Percentiles rank a stretch among this genome's conserved stretches.
These are phyloP conservation scores for Tilletia walkeri DNA, from an alignment of 1,284 basidiomycete species.

Conservation along the genomic window DNA sequence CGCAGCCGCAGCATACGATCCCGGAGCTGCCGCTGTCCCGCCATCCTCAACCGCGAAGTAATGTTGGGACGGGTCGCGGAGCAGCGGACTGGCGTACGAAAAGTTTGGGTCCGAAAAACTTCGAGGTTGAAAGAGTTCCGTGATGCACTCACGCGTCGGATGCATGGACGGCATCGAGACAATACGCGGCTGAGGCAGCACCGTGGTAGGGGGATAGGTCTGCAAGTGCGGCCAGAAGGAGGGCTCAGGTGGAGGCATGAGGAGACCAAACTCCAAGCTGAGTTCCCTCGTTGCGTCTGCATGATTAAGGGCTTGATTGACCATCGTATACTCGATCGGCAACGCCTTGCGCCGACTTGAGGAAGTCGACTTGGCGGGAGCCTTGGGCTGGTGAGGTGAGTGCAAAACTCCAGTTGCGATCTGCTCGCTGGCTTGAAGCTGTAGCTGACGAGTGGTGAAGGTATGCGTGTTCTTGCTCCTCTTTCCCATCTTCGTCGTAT, in stretches of 20 bases:
- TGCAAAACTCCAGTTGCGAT: neutral
- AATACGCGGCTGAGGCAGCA: neutral
- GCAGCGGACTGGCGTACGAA: no score
- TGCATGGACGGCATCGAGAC: neutral
- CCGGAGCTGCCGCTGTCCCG: no score
- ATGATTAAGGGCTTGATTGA: conserved; percentile 9
- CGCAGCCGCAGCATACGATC: no score
- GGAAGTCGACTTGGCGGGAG: neutral
- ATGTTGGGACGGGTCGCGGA: no score
- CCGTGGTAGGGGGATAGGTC: neutral
- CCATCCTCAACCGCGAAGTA: no score
- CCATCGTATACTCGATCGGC: conserved; percentile 11
- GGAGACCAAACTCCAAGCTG: neutral
- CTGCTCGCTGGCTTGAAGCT: conserved; percentile 13
- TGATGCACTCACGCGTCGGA: no score
- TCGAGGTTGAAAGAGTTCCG: no score
- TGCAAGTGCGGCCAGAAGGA: neutral
- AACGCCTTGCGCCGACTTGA: conserved; percentile 7
- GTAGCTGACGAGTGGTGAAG: neutral
- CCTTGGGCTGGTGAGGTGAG: neutral
- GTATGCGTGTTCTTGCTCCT: neutral
- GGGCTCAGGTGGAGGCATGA: neutral
- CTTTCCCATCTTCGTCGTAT: neutral
- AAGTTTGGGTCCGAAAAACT: no score
- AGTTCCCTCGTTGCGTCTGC: conserved; percentile 10